phyloP scores from a whole-genome alignment of 768 basidiomycete species.

The Panaeolus papilionaceus region DNA sequence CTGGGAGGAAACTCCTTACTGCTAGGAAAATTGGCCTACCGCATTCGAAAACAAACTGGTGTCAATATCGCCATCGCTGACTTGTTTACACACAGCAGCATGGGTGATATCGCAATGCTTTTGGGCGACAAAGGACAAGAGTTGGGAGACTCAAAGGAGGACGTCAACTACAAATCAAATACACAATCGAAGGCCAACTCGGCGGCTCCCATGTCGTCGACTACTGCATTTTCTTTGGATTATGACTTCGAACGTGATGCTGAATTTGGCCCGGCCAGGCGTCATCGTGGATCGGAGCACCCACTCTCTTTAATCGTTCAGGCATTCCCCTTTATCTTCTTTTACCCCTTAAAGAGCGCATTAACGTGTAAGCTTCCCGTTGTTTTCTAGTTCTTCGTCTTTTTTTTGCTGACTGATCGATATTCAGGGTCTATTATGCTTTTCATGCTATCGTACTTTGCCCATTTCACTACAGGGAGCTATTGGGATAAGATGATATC shows the following conservation, averaged over 20 bases:
- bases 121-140: slow-evolving; percentile 36
- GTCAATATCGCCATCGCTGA: slow-evolving; percentile 42
- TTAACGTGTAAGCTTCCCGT: slow-evolving; percentile 40
- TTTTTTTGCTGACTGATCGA: neutral
- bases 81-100: slow-evolving; percentile 48
- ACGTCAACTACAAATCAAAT: neutral
- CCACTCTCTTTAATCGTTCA: slow-evolving; percentile 48
- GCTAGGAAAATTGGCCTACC: slow-evolving; percentile 51
- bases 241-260: slow-evolving; percentile 38
- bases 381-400: too few species aligned
- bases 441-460: slow-evolving; percentile 42
- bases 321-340: slow-evolving; percentile 47
- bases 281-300: slow-evolving; percentile 38
- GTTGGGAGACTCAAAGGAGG: neutral
- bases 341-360: slow-evolving; percentile 51
- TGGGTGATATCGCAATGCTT: slow-evolving; percentile 43
- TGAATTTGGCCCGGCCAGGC: slow-evolving; percentile 24
- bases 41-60: slow-evolving; percentile 45
- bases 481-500: slow-evolving; percentile 44
- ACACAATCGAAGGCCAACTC: slow-evolving; percentile 5
- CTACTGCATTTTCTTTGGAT: slow-evolving; percentile 32
- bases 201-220: slow-evolving; percentile 24
- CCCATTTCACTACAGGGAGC: slow-evolving; percentile 31
- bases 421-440: slow-evolving; percentile 45
- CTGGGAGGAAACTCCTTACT: slow-evolving; percentile 52